phyloP scores from a whole-genome alignment of 768 basidiomycete species.

The Suillus hirtellus region DNA sequence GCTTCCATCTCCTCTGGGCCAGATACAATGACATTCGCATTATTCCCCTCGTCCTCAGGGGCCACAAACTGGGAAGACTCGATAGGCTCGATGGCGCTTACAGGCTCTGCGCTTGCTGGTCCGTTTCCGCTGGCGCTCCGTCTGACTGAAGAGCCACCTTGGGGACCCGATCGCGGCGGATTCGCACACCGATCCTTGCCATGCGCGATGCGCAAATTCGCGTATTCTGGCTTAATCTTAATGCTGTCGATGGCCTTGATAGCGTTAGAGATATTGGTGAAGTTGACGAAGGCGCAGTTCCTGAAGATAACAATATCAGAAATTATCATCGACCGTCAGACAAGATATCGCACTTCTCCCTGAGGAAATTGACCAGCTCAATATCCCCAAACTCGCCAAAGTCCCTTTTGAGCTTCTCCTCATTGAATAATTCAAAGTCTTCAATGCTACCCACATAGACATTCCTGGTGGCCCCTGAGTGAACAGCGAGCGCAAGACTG shows the following conservation, averaged over 20 bases:
- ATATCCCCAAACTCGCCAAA: slow-evolving; percentile 97
- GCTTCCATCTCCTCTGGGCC: slow-evolving; percentile 6
- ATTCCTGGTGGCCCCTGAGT: slow-evolving; percentile 92
- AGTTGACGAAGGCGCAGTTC: slow-evolving; percentile 96
- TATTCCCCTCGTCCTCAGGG: not conserved
- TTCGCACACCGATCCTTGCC: slow-evolving; percentile 97
- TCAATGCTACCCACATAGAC: slow-evolving; percentile 96
- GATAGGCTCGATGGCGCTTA: not conserved
- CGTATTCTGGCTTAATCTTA: slow-evolving; percentile 90
- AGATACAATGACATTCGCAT: not conserved
- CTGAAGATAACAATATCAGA: slow-evolving; percentile 37
- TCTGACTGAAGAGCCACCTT: slow-evolving; percentile 59
- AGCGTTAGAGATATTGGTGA: slow-evolving; percentile 91
- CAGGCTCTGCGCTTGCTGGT: slow-evolving; percentile 17
- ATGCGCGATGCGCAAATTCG: slow-evolving; percentile 86
- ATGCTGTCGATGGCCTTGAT: slow-evolving; percentile 98
- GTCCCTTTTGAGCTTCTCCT: slow-evolving; percentile 88
- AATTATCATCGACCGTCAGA: slow-evolving; percentile 6
- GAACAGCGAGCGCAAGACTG: slow-evolving; percentile 83
- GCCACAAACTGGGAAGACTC: not conserved
- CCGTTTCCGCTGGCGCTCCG: slow-evolving; percentile 47
- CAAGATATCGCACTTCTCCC: slow-evolving; percentile 66
- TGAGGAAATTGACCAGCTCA: slow-evolving; percentile 93
- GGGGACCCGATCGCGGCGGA: slow-evolving; percentile 81
- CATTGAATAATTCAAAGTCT: slow-evolving; percentile 90